Evolutionary conservation across 2,329 filamentous ascomycete species (phyloP).

Genomic region (Monosporascus sp.): DNA sequence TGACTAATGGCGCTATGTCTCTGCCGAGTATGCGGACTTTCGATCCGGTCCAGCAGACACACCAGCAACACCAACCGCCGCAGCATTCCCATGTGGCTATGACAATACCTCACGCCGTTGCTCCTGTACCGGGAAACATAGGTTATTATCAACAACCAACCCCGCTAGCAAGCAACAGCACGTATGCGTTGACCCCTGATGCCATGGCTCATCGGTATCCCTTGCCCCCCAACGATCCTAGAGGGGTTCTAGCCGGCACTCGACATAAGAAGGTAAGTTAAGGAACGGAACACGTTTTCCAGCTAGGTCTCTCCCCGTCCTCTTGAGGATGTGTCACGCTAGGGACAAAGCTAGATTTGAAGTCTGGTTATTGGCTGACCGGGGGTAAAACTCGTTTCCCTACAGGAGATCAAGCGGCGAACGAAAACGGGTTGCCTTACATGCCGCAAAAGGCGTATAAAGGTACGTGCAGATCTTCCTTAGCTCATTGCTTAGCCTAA

Average conservation of each 20-base stretch:
- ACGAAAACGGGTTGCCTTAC: conserved; percentile 61
- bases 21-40: conserved; percentile 40
- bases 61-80: conserved; percentile 15
- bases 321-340: background rate
- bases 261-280: conserved; percentile 52
- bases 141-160: conserved; percentile 39
- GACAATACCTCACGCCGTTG: conserved; percentile 31
- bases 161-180: conserved; percentile 26
- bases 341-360: conserved; percentile 3
- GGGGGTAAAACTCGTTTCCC: conserved; percentile 11
- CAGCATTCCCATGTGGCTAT: conserved; percentile 31
- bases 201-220: conserved; percentile 38
- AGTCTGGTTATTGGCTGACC: conserved; percentile 19
- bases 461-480: conserved; percentile 38
- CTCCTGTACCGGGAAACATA: conserved; percentile 33
- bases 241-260: conserved; percentile 39
- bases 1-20: conserved; percentile 29
- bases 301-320: background rate
- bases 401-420: conserved; percentile 57
- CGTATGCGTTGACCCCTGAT: conserved; percentile 42
- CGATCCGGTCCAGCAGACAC: conserved; percentile 28
- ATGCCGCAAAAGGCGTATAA: conserved; percentile 57
- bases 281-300: background rate
- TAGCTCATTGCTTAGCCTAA: too few species aligned
- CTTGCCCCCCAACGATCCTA: conserved; percentile 43